phyloP scores from a whole-genome alignment of 2,329 filamentous ascomycete genomes.

The Neofusicoccum sp. region DNA sequence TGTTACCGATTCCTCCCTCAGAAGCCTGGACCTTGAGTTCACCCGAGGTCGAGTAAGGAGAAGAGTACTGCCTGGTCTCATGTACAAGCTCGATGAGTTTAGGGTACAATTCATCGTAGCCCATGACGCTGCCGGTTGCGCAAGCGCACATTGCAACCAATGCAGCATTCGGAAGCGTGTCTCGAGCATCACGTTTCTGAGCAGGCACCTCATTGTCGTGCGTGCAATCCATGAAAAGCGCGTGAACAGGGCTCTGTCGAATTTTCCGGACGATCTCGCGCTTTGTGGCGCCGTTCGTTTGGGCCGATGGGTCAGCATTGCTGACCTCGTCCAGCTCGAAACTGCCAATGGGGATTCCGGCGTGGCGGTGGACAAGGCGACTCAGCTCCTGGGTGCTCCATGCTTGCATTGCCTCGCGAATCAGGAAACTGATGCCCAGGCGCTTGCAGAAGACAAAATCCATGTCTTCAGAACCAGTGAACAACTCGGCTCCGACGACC shows the following conservation, averaged over 20 bases:
- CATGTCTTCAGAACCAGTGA: slow-evolving; percentile 92
- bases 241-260: slow-evolving; percentile 84
- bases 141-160: slow-evolving; percentile 95
- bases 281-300: slow-evolving; percentile 34
- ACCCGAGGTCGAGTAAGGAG: slow-evolving; percentile 63
- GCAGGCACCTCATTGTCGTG: slow-evolving; percentile 97
- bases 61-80: slow-evolving; percentile 80
- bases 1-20: slow-evolving; percentile 80
- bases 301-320: slow-evolving; percentile 50
- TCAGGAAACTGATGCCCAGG: slow-evolving; percentile 84
- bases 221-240: slow-evolving; percentile 98
- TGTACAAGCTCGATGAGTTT: slow-evolving; percentile 89
- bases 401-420: slow-evolving; percentile 96
- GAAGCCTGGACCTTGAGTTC: slow-evolving; percentile 63
- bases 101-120: slow-evolving; percentile 95
- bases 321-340: slow-evolving; percentile 91
- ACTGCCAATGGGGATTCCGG: slow-evolving; percentile 90
- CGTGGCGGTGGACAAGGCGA: slow-evolving; percentile 87
- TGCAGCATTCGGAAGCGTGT: slow-evolving; percentile 91
- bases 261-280: slow-evolving; percentile 75
- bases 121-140: slow-evolving; percentile 93
- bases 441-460: slow-evolving; percentile 95
- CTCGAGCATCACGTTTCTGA: slow-evolving; percentile 89
- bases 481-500: slow-evolving; percentile 91
- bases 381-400: slow-evolving; percentile 95